phyloP scores from a whole-genome alignment of 768 basidiomycete genomes.

The Dentipellis sp. region DNA sequence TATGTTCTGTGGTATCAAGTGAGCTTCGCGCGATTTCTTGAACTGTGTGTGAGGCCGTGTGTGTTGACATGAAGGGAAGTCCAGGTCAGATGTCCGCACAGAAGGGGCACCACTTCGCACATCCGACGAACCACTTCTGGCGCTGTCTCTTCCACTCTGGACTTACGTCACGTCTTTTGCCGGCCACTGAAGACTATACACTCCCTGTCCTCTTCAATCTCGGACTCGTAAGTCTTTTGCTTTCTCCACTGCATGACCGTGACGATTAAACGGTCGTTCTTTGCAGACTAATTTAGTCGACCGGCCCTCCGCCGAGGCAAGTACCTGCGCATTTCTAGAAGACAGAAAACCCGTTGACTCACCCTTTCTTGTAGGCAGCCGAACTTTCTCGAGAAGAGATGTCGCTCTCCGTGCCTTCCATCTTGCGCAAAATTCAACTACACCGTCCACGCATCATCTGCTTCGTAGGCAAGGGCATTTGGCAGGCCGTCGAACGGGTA shows the following conservation, averaged over 20 bases:
- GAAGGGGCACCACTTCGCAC: conserved; percentile 71
- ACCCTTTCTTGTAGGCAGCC: conserved; percentile 30
- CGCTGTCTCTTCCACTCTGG: conserved; percentile 58
- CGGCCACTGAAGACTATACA: conserved; percentile 49
- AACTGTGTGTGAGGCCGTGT: neutral
- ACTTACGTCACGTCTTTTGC: conserved; percentile 43
- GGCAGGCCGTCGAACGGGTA: conserved; percentile 30
- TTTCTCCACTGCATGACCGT: too few relatives aligned
- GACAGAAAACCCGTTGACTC: neutral
- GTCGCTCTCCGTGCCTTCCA: conserved; percentile 38
- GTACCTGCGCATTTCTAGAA: conserved; percentile 5
- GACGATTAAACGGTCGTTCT: neutral
- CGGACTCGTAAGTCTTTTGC: conserved; percentile 46
- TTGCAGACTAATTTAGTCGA: conserved; percentile 70
- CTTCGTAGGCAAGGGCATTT: conserved; percentile 72
- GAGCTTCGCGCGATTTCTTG: conserved; percentile 9
- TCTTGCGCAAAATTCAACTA: conserved; percentile 50
- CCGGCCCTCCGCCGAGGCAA: conserved; percentile 56
- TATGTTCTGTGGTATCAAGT: conserved; percentile 85
- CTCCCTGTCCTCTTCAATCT: conserved; percentile 50
- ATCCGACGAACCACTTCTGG: conserved; percentile 82
- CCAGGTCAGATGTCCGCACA: conserved; percentile 61
- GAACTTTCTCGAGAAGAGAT: conserved; percentile 49
- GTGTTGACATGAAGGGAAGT: conserved; percentile 23
- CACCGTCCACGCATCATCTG: conserved; percentile 61